Percentiles rank a stretch among this genome's conserved stretches.
These are phyloP conservation scores for Neurospora intermedia DNA, from an alignment of 495 filamentous ascomycete species.

Conservation along the genomic window DNA sequence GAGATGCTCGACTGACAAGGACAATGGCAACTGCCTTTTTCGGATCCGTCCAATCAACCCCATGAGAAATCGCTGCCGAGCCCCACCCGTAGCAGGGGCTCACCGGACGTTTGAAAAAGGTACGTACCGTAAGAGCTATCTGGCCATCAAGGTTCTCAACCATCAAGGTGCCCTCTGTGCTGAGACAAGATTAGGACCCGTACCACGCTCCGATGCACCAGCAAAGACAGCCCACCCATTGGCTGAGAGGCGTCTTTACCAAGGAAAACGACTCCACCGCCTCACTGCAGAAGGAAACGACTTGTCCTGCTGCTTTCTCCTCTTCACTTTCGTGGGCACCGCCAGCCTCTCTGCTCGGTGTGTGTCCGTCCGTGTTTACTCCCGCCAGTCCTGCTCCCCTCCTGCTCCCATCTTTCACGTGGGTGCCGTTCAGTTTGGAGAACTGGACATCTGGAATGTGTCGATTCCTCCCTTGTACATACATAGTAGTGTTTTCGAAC, in stretches of 20 bases:
- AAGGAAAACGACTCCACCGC: not conserved
- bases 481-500: not conserved
- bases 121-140: not conserved
- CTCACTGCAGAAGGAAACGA: not conserved
- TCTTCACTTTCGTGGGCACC: not conserved
- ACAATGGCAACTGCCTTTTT: not conserved
- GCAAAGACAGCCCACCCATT: not conserved
- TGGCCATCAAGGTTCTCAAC: not conserved
- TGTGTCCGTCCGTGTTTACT: not conserved
- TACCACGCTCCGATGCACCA: not conserved
- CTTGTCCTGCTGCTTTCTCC: conserved; percentile 2
- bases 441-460: not conserved
- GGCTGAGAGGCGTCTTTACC: not conserved
- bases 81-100: not conserved
- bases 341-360: not conserved
- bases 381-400: not conserved
- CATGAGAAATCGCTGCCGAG: not conserved
- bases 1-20: not conserved
- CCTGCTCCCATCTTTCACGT: not conserved
- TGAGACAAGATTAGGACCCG: not conserved
- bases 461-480: not conserved
- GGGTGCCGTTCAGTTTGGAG: not conserved
- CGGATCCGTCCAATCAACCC: not conserved
- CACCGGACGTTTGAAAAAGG: not conserved
- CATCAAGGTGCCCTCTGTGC: not conserved